phyloP scores from a whole-genome alignment of 495 filamentous ascomycete genomes.

The Rusavskia elegans region DNA sequence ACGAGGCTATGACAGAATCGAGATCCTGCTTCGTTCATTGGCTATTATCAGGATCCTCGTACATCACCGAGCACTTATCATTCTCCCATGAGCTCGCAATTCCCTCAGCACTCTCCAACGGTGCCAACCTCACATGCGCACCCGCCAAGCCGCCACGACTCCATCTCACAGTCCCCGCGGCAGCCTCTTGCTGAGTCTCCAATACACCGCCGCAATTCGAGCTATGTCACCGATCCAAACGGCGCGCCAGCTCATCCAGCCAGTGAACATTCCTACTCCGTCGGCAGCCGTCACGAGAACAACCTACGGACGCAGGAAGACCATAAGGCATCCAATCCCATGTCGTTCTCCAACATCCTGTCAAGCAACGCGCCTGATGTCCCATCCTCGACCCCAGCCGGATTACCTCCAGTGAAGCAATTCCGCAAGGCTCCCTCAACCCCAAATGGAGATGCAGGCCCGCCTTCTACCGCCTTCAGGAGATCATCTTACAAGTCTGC shows the following conservation, averaged over 20 bases:
- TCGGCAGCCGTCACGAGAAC: neutral
- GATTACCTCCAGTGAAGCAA: conserved; percentile 10
- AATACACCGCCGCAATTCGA: conserved; percentile 18
- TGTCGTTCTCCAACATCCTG: conserved; percentile 85
- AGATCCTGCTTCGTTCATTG: conserved; percentile 8
- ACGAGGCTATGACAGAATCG: conserved; percentile 8
- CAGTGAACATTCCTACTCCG: neutral
- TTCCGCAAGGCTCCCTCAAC: neutral
- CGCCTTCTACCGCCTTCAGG: conserved; percentile 12
- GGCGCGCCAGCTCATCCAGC: conserved; percentile 4
- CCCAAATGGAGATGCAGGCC: conserved; percentile 12
- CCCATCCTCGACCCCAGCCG: conserved; percentile 12
- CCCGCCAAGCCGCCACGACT: conserved; percentile 25
- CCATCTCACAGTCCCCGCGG: conserved; percentile 28
- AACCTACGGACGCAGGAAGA: conserved; percentile 25
- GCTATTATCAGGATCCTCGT: conserved; percentile 8
- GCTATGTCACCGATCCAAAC: conserved; percentile 4
- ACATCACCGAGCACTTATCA: conserved; percentile 11
- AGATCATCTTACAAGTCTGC: conserved; percentile 11
- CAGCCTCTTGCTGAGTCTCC: conserved; percentile 25
- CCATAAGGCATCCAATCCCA: conserved; percentile 60
- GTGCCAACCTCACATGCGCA: conserved; percentile 27
- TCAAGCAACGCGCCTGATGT: conserved; percentile 51
- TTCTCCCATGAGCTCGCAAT: conserved; percentile 10
- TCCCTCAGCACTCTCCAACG: conserved; percentile 12